Evolutionary conservation across 768 basidiomycete species (phyloP).

Genomic region (Lactarius akahatsu): DNA sequence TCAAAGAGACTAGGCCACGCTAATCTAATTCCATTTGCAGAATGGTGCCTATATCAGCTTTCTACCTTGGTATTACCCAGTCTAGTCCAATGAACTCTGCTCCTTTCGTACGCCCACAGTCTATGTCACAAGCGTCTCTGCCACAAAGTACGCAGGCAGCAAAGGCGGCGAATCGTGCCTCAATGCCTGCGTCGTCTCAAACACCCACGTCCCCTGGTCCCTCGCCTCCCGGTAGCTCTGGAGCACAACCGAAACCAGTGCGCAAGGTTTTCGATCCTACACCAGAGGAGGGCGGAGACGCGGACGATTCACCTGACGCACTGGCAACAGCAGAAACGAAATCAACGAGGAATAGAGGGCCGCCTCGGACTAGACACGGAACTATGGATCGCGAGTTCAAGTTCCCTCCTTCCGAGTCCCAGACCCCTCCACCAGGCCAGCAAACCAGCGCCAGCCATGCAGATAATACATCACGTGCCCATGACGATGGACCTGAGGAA

Average conservation of each 20-base stretch:
- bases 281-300: slow-evolving; percentile 47
- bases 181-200: slow-evolving; percentile 62
- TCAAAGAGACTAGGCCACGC: slow-evolving; percentile 1
- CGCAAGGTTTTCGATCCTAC: slow-evolving; percentile 47
- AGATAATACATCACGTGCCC: background rate
- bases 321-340: slow-evolving; percentile 32
- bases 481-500: slow-evolving; percentile 13
- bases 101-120: slow-evolving; percentile 58
- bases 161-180: slow-evolving; percentile 54
- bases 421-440: background rate
- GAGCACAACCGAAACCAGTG: slow-evolving; percentile 10
- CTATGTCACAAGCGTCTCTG: slow-evolving; percentile 70
- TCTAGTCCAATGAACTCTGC: slow-evolving; percentile 42
- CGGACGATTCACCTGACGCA: slow-evolving; percentile 36
- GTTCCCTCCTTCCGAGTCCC: slow-evolving; percentile 47
- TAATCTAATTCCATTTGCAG: slow-evolving; percentile 39
- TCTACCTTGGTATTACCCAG: slow-evolving; percentile 74
- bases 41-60: slow-evolving; percentile 83
- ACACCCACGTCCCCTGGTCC: slow-evolving; percentile 42
- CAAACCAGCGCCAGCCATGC: background rate
- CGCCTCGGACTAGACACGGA: slow-evolving; percentile 46
- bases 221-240: slow-evolving; percentile 40
- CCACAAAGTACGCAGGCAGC: slow-evolving; percentile 37
- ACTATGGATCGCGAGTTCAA: slow-evolving; percentile 79
- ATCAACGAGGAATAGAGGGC: slow-evolving; percentile 27